These are phyloP conservation scores for Halenospora varia DNA, from an alignment of 495 filamentous ascomycete species.

Conservation along the genomic window DNA sequence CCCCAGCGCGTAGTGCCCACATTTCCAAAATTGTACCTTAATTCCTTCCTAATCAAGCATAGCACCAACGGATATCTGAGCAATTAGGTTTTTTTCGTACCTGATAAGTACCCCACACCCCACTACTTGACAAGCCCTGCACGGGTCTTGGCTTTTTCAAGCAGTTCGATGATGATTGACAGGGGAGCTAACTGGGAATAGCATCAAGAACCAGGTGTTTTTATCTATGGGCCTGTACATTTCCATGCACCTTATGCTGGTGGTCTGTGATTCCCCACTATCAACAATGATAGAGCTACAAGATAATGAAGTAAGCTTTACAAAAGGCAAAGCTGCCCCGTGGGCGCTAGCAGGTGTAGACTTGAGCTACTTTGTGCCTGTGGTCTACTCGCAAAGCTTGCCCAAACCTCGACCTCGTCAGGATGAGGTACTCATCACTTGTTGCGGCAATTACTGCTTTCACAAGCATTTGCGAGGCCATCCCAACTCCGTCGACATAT, in stretches of 20 bases:
- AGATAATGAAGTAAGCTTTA: background rate
- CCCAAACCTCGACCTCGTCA: background rate
- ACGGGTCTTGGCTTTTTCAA: background rate
- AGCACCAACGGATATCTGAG: background rate
- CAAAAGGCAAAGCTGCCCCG: background rate
- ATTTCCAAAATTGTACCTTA: no score
- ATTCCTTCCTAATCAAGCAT: background rate
- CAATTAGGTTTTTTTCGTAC: background rate
- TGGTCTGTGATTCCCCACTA: background rate
- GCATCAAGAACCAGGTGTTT: background rate
- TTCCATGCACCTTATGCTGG: background rate
- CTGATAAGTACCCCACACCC: background rate
- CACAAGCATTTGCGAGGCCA: background rate
- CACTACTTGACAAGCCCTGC: background rate
- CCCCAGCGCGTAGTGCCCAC: no score
- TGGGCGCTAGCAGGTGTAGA: background rate
- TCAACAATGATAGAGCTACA: no score
- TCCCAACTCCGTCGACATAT: slow-evolving; percentile 4
- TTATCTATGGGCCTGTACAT: background rate
- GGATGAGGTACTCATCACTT: background rate
- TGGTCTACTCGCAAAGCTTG: no score
- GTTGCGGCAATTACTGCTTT: background rate
- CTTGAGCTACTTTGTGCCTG: background rate
- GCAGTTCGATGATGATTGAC: background rate
- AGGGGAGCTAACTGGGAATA: background rate